Conservation (phyloP, 2,329 filamentous ascomycete species). For the Trichoderma sp. region DNA sequence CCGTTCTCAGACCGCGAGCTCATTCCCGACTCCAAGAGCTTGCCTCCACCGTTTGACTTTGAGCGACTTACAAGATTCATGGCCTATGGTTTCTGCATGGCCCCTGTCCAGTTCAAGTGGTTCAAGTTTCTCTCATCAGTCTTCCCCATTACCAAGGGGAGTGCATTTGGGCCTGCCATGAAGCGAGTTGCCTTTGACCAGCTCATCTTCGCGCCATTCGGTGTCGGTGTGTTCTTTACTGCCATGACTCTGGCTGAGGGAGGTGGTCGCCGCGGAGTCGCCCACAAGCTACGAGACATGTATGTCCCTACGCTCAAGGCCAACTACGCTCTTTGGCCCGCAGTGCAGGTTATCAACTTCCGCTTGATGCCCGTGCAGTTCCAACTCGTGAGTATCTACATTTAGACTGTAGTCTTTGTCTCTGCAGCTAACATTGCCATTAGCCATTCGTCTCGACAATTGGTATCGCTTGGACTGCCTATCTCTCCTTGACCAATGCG, state of each 20-base stretch:
- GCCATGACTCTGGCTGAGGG: slow-evolving; percentile 97
- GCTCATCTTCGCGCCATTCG: slow-evolving; percentile 87
- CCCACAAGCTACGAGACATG: slow-evolving; percentile 87
- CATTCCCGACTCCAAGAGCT: slow-evolving; percentile 62
- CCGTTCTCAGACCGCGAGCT: slow-evolving; percentile 67
- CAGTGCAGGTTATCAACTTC: slow-evolving; percentile 97
- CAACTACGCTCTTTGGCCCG: slow-evolving; percentile 93
- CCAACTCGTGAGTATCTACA: slow-evolving; percentile 76
- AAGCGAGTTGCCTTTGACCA: slow-evolving; percentile 94
- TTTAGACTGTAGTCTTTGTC: neutral
- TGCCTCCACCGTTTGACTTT: slow-evolving; percentile 90
- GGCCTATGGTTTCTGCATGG: slow-evolving; percentile 96
- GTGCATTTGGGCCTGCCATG: slow-evolving; percentile 74
- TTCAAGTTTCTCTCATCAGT: slow-evolving; percentile 80
- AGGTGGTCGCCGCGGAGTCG: slow-evolving; percentile 77
- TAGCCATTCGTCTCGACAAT: slow-evolving; percentile 95
- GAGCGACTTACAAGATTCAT: slow-evolving; percentile 94
- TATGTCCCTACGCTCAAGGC: slow-evolving; percentile 93
- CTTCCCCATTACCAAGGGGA: slow-evolving; percentile 83
- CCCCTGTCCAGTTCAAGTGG: slow-evolving; percentile 94
- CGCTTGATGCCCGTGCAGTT: slow-evolving; percentile 92
- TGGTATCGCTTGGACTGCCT: slow-evolving; percentile 97
- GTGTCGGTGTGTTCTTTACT: slow-evolving; percentile 86
- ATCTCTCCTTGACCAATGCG: slow-evolving; percentile 89
- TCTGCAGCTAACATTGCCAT: slow-evolving; percentile 25